Base-by-base conservation (phyloP, 371 early-diverging fungal species). In the Mucor velutinosus region DNA sequence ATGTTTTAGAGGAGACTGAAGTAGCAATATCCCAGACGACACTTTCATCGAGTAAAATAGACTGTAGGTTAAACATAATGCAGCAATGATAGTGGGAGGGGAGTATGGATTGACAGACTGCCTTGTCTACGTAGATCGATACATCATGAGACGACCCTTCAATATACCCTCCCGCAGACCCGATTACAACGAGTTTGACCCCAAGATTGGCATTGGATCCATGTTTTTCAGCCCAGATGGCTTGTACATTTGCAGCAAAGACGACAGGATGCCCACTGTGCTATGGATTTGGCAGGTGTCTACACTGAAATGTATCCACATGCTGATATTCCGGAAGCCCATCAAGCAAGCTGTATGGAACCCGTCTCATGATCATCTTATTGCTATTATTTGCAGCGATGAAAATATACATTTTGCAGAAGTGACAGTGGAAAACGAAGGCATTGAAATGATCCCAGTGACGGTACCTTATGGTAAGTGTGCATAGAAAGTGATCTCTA, bases 261-360 rank as follows among this genome's bases (percentile, higher is more conserved):
- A 73, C 76, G 94, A 92, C 69, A 80, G 76, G 62, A 89, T 87
- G 83, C 90, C 92, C 2, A 85, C 70, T 41, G 69, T 75, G 0
- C 77, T 89, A 12, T 92, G 90, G 88, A 75, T 91, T 17, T 90
- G 90, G 90, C 78, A 87, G 67, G 53, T 88, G 12, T 60, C 64
- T 7, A 61, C 70, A 0, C 61, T 89, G 23, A 60, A 62, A 4
- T 82, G 83, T 61, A 57, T 74, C 10, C 76, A 79, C 21, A 65
- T 88, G 14, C 67, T 92, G 7, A 66, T 74, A 33, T 90, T 90
- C 62, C 39, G 70, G 39, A 47, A 72, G 5, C 76, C 86, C 0
- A 78, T 92, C 21, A 75, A 73, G 35, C 71, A 76, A 21, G 73
- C 81, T 0, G 21, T 62, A 7, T 92, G 91, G 90, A 86, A 89